Evolutionary conservation across 257 asterid species (phyloP).

Genomic region (Paraleonurus japonicus): DNA sequence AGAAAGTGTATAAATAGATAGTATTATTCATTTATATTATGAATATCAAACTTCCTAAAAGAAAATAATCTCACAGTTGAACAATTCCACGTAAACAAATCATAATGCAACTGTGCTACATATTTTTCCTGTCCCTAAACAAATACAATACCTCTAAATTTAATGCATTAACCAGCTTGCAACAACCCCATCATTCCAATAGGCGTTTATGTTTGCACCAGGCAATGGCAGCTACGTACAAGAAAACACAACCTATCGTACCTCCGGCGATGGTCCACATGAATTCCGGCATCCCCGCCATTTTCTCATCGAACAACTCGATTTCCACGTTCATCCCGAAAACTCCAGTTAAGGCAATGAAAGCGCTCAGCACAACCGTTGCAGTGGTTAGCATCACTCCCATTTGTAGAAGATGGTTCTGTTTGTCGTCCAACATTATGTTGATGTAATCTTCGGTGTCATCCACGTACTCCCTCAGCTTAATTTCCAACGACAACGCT

Average conservation of each 20-base stretch:
- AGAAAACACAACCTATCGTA: slow-evolving; percentile 38
- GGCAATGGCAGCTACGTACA: slow-evolving; percentile 51
- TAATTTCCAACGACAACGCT: not conserved
- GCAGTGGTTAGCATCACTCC: slow-evolving; percentile 71
- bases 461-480: slow-evolving; percentile 86
- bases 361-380: slow-evolving; percentile 63
- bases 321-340: slow-evolving; percentile 69
- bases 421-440: slow-evolving; percentile 84
- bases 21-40: too few relatives aligned
- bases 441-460: slow-evolving; percentile 88
- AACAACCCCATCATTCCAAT: slow-evolving; percentile 35
- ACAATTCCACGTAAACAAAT: not conserved
- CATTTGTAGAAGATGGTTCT: slow-evolving; percentile 85
- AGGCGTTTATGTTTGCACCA: slow-evolving; percentile 66
- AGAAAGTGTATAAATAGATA: too few relatives aligned
- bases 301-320: slow-evolving; percentile 37
- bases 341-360: slow-evolving; percentile 66
- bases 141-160: too few relatives aligned
- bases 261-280: slow-evolving; percentile 67
- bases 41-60: too few relatives aligned
- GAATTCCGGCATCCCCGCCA: slow-evolving; percentile 48
- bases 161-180: not conserved
- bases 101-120: not conserved
- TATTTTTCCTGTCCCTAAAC: too few relatives aligned
- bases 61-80: not conserved